Conservation (phyloP, 2,329 filamentous ascomycete species). For the Pyrenophora graminea region DNA sequence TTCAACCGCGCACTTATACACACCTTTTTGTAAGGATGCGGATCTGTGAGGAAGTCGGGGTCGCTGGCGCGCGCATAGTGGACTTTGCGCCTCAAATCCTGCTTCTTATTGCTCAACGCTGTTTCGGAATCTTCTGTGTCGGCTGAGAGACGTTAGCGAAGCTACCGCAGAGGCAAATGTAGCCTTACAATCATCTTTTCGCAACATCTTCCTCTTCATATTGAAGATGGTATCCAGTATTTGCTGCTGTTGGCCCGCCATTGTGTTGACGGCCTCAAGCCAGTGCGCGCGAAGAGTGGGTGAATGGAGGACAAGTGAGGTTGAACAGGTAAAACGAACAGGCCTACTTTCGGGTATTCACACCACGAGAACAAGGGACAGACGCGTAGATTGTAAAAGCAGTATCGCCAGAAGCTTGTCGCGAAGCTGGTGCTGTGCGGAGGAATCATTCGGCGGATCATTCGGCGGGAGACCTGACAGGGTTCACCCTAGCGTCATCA, state of each 20-base stretch:
- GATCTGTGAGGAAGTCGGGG: slow-evolving; percentile 63
- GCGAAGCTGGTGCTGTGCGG: slow-evolving; percentile 11
- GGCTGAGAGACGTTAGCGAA: slow-evolving; percentile 55
- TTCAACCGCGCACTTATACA: slow-evolving; percentile 22
- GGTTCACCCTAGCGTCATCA: slow-evolving; percentile 9
- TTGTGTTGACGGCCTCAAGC: slow-evolving; percentile 29
- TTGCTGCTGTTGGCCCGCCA: slow-evolving; percentile 48
- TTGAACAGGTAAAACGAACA: background rate
- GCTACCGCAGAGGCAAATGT: background rate
- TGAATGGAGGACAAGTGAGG: background rate
- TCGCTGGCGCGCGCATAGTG: slow-evolving; percentile 72
- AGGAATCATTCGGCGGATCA: slow-evolving; percentile 4
- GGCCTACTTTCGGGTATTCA: background rate
- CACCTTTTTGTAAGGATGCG: slow-evolving; percentile 73
- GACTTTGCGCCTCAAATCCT: slow-evolving; percentile 77
- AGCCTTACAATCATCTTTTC: slow-evolving; percentile 41
- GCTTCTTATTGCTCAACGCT: slow-evolving; percentile 72
- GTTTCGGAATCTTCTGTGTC: slow-evolving; percentile 77
- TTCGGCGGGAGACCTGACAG: slow-evolving; percentile 2
- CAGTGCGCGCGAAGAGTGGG: slow-evolving; percentile 24
- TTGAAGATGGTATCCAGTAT: slow-evolving; percentile 48
- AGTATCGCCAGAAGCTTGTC: slow-evolving; percentile 2
- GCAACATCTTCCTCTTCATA: slow-evolving; percentile 46
- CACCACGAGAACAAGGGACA: background rate
- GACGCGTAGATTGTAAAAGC: slow-evolving; percentile 4